Conservation (phyloP, 140 eudicot species). For the Ambrosia hybrid region DNA sequence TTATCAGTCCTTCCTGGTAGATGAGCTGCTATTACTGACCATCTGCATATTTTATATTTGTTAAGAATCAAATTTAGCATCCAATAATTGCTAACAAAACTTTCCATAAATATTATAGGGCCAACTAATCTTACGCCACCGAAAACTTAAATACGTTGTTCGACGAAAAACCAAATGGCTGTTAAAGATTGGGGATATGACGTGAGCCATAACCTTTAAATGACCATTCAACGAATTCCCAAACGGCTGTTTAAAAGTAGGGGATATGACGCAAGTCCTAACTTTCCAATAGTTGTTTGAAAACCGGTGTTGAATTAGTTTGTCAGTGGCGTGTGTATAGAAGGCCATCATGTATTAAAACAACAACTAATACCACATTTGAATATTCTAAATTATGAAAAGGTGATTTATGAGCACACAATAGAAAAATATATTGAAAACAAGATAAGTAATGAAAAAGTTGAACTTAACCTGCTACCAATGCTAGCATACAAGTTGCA, state of each 20-base stretch:
- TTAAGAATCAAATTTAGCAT: not conserved
- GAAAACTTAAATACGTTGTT: too few species aligned
- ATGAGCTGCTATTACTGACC: constrained; percentile 97
- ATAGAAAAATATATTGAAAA: not conserved
- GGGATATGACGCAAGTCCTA: too few species aligned
- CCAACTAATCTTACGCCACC: too few species aligned
- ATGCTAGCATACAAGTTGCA: constrained; percentile 51
- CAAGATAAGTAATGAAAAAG: not conserved
- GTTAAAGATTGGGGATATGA: too few species aligned
- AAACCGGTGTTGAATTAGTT: too few species aligned
- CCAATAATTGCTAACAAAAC: not conserved
- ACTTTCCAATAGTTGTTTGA: too few species aligned
- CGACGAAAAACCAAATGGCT: too few species aligned
- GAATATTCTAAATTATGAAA: not conserved
- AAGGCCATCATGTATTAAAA: not conserved
- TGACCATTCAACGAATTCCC: too few species aligned
- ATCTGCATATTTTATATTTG: constrained; percentile 53
- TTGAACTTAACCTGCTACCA: constrained; percentile 51
- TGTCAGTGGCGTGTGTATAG: too few species aligned
- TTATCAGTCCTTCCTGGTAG: constrained; percentile 96
- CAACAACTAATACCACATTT: not conserved
- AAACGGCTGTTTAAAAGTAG: too few species aligned
- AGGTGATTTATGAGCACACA: not conserved
- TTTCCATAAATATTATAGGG: constrained; percentile 10
- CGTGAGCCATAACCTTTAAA: too few species aligned